Percentiles rank a stretch among this genome's conserved stretches.
These are phyloP conservation scores for Pseudogymnoascus sp. DNA, from an alignment of 2,329 filamentous ascomycete species.

Conservation along the genomic window DNA sequence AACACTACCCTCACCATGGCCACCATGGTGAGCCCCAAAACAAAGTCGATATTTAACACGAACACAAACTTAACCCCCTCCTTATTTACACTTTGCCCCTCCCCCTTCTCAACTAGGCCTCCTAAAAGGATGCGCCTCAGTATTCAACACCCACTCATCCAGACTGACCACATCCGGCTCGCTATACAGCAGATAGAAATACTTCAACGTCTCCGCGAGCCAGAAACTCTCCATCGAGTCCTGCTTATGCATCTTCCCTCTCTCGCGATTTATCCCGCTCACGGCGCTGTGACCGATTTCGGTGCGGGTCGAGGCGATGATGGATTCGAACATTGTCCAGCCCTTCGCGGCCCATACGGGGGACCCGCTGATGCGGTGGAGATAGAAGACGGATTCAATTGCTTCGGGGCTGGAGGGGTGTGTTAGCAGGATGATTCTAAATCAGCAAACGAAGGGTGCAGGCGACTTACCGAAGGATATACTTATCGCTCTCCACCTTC, in stretches of 20 bases:
- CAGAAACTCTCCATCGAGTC: constrained; percentile 85
- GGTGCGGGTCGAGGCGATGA: constrained; percentile 58
- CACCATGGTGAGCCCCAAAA: not conserved
- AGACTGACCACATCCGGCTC: constrained; percentile 54
- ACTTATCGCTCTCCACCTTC: constrained; percentile 38
- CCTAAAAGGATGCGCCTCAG: constrained; percentile 32
- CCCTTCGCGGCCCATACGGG: constrained; percentile 67
- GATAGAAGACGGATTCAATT: constrained; percentile 81
- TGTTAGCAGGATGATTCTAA: not conserved
- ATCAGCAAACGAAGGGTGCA: no score
- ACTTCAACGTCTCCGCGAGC: constrained; percentile 85
- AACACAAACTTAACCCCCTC: not conserved
- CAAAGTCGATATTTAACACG: not conserved
- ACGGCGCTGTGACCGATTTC: constrained; percentile 64
- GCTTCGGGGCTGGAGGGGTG: constrained; percentile 60
- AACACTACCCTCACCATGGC: not conserved
- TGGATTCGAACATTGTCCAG: constrained; percentile 75
- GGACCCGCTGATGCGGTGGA: constrained; percentile 84
- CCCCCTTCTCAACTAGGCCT: constrained; percentile 14
- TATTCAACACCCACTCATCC: constrained; percentile 56
- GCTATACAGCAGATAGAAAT: constrained; percentile 77
- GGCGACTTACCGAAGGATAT: constrained; percentile 51
- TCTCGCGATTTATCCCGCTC: constrained; percentile 45
- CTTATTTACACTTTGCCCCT: constrained; percentile 10
- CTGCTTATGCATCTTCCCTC: constrained; percentile 34